Conservation (phyloP, 2,329 filamentous ascomycete species). For the Lasiodiplodia sp. region DNA sequence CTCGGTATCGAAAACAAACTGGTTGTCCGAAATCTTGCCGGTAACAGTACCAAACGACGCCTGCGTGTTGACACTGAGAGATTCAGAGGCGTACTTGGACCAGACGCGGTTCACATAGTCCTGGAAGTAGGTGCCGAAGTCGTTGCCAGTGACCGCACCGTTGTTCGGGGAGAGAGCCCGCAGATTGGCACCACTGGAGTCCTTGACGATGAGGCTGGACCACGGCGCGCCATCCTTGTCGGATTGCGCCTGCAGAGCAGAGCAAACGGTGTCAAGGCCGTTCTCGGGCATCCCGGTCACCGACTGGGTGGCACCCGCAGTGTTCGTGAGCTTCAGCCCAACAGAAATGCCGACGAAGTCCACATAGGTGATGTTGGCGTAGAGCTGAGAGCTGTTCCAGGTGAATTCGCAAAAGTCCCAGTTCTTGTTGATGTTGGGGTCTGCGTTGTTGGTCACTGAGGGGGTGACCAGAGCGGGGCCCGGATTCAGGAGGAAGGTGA, state of each 20-base stretch:
- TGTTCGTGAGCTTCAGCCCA: conserved; percentile 52
- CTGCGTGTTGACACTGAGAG: conserved; percentile 70
- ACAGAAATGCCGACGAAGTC: conserved; percentile 70
- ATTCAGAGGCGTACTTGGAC: conserved; percentile 52
- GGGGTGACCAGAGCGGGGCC: conserved; percentile 78
- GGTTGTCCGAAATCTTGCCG: conserved; percentile 55
- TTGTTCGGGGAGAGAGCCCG: conserved; percentile 55
- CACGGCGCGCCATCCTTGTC: conserved; percentile 63
- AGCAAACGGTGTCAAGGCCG: conserved; percentile 64
- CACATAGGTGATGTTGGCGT: conserved; percentile 71
- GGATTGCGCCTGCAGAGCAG: conserved; percentile 63
- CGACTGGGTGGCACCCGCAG: conserved; percentile 48
- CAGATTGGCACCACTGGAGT: conserved; percentile 45
- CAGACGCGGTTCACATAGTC: conserved; percentile 61
- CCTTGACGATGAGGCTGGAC: conserved; percentile 64
- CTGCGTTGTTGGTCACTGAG: conserved; percentile 69
- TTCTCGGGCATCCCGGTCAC: conserved; percentile 65
- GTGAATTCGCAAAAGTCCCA: conserved; percentile 60
- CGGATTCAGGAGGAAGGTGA: conserved; percentile 75
- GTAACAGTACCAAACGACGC: conserved; percentile 61
- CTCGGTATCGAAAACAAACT: conserved; percentile 52
- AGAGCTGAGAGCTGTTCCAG: conserved; percentile 55
- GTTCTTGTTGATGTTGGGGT: conserved; percentile 54
- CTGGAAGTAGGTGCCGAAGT: conserved; percentile 61
- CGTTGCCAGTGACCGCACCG: conserved; percentile 54